These are phyloP conservation scores for Penicillium lividum DNA, from an alignment of 495 filamentous ascomycete genomes.

Conservation along the genomic window DNA sequence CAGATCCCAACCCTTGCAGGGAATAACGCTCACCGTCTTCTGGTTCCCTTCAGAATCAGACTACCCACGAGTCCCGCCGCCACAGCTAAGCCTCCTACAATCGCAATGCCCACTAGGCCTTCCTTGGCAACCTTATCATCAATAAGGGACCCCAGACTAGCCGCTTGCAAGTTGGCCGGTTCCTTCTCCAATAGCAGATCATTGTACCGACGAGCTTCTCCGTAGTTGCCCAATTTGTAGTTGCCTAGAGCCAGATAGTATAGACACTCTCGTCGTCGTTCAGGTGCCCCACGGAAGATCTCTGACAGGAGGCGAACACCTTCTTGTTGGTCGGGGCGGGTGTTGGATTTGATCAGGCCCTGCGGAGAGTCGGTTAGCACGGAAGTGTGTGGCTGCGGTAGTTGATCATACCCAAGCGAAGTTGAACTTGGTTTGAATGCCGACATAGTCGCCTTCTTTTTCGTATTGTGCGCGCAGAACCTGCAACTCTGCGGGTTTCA, in stretches of 20 bases:
- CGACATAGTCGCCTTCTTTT: conserved; percentile 93
- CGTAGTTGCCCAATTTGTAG: conserved; percentile 97
- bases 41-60: conserved; percentile 70
- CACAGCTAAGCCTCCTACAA: conserved; percentile 89
- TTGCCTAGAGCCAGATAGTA: conserved; percentile 97
- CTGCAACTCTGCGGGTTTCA: conserved; percentile 85
- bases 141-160: conserved; percentile 79
- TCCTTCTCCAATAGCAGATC: conserved; percentile 87
- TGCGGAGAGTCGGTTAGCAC: conserved; percentile 36
- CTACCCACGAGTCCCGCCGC: conserved; percentile 92
- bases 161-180: conserved; percentile 84
- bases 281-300: conserved; percentile 89
- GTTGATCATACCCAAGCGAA: conserved; percentile 80
- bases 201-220: conserved; percentile 90
- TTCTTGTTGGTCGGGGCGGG: conserved; percentile 85
- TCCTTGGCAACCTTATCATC: conserved; percentile 96
- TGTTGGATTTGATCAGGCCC: conserved; percentile 91
- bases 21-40: conserved; percentile 49
- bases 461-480: conserved; percentile 92
- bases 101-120: conserved; percentile 92
- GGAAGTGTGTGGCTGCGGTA: neutral
- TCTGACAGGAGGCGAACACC: conserved; percentile 93
- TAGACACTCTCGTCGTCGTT: conserved; percentile 92
- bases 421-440: conserved; percentile 99
- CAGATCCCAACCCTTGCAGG: conserved; percentile 28